Percentiles rank a stretch among this genome's conserved stretches.
Evolutionary conservation across 202 grass and related monocot species (phyloP).

Genomic region (Setaria viridis): DNA sequence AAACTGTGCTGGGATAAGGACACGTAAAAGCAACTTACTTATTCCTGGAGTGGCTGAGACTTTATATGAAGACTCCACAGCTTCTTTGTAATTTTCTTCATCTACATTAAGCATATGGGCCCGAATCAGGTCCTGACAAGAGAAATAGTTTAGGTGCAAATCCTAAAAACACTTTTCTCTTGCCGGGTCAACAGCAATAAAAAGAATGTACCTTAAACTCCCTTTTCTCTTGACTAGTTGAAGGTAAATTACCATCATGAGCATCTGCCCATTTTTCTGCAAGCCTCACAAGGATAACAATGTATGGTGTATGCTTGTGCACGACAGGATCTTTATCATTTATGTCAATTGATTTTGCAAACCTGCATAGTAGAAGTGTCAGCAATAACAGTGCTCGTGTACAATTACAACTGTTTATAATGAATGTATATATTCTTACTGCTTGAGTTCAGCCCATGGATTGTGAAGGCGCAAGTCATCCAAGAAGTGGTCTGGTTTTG

Average conservation of each 20-base stretch:
- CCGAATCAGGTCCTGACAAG: constrained; percentile 82
- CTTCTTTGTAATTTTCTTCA: constrained; percentile 99
- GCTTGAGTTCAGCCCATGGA: constrained; percentile 91
- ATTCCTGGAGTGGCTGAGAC: constrained; percentile 80
- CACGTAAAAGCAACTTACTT: constrained; percentile 63
- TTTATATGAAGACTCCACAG: constrained; percentile 92
- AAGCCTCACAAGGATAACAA: constrained; percentile 85
- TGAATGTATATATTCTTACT: constrained; percentile 58
- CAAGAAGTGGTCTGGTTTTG: constrained; percentile 97
- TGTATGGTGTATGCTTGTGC: constrained; percentile 97
- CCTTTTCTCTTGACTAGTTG: constrained; percentile 93
- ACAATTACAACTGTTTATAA: constrained; percentile 21
- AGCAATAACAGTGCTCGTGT: constrained; percentile 24
- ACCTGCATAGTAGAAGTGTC: constrained; percentile 58
- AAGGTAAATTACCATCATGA: constrained; percentile 76
- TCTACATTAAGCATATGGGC: constrained; percentile 87
- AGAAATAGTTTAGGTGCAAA: constrained; percentile 30
- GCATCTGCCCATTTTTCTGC: constrained; percentile 87
- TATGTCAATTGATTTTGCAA: constrained; percentile 80
- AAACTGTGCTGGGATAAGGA: constrained; percentile 19
- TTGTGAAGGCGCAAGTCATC: constrained; percentile 95
- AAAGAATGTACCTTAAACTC: constrained; percentile 83
- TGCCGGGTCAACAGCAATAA: neutral
- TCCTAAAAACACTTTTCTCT: constrained; percentile 24
- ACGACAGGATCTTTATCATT: constrained; percentile 86